Evolutionary conservation across 176 grass and related monocot genomes (phyloP), one percentile per base, ranked within the genome.

Genomic region (Tillandsia leiboldiana): DNA sequence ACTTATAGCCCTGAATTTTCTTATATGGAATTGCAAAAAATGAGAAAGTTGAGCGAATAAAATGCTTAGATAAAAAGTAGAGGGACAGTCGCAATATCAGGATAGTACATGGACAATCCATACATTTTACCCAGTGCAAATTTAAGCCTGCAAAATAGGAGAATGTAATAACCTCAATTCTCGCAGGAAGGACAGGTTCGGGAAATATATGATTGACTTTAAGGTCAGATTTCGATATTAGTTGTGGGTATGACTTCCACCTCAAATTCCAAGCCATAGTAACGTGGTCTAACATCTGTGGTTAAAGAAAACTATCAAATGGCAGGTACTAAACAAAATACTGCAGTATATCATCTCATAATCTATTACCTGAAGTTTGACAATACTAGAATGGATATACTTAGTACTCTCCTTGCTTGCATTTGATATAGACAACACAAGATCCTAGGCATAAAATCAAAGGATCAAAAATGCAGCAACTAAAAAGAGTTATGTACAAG

Each of bases 391-490:
- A 79, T 96, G 88, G 51, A 96, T 96, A 75, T 83, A 86, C 84
- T 86, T 88, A 17, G 85, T 96, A 83, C 88, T 86, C 73, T 96
- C 92, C 80, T 88, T 91, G 81, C 92, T 96, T 81, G 92, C 75
- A 84, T 83, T 88, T 75, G 92, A 82, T 50, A 89, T 83, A 75
- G 75, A 84, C 70, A 87, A 72, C 53, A 96, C 77, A 78, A 96
- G 73, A 83, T 91, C 85, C 91, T 96, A 78, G 0, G 69, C n/a
- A 8, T 49, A 49, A 24, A 61, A 23, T 63, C 17, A 12, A 17
- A 23, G 11, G 9, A 5, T 49, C 9, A 12, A 49, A 56, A 26
- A 33, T 23, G 14, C n/a, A 17, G 7, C 6, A 58, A 33, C 29
- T 42, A 59, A 59, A 14, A 59, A 9, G 12, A 61, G 42, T 2